Percentiles rank a stretch among this genome's conserved stretches.
Conservation (phyloP, 768 basidiomycete genomes). For the Rhizopogon rudus region DNA sequence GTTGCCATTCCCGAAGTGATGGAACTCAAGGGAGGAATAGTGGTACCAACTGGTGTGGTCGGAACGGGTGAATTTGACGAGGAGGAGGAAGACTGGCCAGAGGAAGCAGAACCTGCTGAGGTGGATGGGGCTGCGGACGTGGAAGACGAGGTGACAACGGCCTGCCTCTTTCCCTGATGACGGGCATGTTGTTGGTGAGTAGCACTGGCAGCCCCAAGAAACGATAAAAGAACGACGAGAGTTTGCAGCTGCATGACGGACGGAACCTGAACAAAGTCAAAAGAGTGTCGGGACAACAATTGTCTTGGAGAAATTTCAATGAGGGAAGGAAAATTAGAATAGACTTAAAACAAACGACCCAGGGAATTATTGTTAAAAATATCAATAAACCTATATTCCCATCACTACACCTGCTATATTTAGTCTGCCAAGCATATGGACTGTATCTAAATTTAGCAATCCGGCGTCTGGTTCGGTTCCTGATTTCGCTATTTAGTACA, state of each 20-base stretch:
- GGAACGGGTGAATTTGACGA: constrained; percentile 16
- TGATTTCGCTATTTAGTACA: neutral
- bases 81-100: constrained; percentile 8
- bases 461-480: neutral
- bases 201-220: constrained; percentile 35
- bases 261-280: constrained; percentile 2
- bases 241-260: constrained; percentile 39
- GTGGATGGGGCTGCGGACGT: neutral
- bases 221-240: constrained; percentile 40
- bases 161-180: constrained; percentile 36
- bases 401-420: neutral
- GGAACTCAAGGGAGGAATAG: constrained; percentile 51
- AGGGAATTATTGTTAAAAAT: neutral
- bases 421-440: neutral
- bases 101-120: neutral
- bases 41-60: constrained; percentile 32
- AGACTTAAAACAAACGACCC: neutral
- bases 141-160: constrained; percentile 2
- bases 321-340: neutral
- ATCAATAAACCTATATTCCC: neutral
- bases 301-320: neutral
- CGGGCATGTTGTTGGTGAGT: constrained; percentile 30
- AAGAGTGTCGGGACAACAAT: constrained; percentile 5
- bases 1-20: constrained; percentile 65
- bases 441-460: neutral